Percentiles rank a stretch among this genome's conserved stretches.
Conservation (phyloP, 352 stramenopile species). For the Pythium graminicola region DNA sequence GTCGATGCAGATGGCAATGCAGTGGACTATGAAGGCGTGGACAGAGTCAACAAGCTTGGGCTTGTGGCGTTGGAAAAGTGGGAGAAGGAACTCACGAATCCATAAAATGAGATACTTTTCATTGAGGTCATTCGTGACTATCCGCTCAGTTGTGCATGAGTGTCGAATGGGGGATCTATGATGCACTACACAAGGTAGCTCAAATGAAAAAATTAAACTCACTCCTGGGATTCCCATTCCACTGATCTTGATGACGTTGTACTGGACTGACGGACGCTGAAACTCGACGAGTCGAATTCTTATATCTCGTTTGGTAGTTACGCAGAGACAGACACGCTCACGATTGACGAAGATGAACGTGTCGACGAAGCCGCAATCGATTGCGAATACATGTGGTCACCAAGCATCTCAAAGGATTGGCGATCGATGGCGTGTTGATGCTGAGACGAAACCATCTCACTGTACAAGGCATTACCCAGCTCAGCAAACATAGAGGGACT, state of each 20-base stretch:
- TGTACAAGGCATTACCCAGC: slow-evolving; percentile 61
- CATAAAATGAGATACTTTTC: background rate
- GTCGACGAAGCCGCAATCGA: slow-evolving; percentile 9
- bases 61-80: slow-evolving; percentile 5
- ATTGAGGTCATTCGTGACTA: background rate
- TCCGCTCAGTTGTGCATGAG: background rate
- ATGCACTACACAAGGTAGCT: background rate
- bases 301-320: background rate
- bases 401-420: slow-evolving; percentile 43
- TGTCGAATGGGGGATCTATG: background rate
- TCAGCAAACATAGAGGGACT: slow-evolving; percentile 60
- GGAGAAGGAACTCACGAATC: background rate
- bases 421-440: slow-evolving; percentile 28
- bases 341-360: slow-evolving; percentile 14
- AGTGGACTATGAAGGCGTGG: slow-evolving; percentile 25
- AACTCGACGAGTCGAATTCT: no score
- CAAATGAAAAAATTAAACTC: no score
- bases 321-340: slow-evolving; percentile 33
- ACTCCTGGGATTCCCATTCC: no score
- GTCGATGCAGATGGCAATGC: slow-evolving; percentile 20
- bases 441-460: slow-evolving; percentile 51
- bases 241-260: no score
- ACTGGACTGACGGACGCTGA: no score
- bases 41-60: slow-evolving; percentile 22
- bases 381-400: slow-evolving; percentile 49